These are phyloP conservation scores for Knufia petricola DNA, from an alignment of 2,329 filamentous ascomycete genomes.

Conservation along the genomic window DNA sequence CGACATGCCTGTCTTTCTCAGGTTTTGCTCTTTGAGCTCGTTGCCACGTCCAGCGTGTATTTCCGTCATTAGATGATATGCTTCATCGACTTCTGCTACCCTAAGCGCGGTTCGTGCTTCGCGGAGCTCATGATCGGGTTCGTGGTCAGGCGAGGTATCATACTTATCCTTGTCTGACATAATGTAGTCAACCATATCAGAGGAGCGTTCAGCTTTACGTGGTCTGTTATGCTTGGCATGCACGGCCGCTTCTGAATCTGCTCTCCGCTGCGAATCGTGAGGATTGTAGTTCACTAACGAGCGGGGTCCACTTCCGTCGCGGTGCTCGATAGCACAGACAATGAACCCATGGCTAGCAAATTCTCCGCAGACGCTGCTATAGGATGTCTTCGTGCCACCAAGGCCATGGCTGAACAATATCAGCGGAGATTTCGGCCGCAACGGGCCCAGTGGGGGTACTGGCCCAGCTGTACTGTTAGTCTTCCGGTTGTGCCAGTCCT, in stretches of 20 bases:
- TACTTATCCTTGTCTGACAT: constrained; percentile 48
- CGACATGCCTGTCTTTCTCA: constrained; percentile 48
- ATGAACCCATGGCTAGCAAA: constrained; percentile 58
- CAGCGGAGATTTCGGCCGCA: constrained; percentile 47
- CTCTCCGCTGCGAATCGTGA: constrained; percentile 18
- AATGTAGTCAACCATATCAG: constrained; percentile 39
- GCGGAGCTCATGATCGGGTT: constrained; percentile 51
- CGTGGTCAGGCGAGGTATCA: constrained; percentile 45
- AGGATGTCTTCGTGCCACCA: constrained; percentile 53
- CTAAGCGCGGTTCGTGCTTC: constrained; percentile 54
- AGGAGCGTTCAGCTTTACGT: constrained; percentile 22
- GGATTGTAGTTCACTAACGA: constrained; percentile 50
- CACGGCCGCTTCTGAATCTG: constrained; percentile 27
- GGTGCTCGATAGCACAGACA: constrained; percentile 55
- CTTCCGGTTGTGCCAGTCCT: constrained; percentile 29
- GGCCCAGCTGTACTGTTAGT: constrained; percentile 34
- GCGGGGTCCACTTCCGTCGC: constrained; percentile 54
- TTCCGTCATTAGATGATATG: constrained; percentile 46
- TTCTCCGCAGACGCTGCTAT: constrained; percentile 55
- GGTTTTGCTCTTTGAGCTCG: constrained; percentile 42
- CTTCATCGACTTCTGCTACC: constrained; percentile 56
- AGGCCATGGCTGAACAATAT: constrained; percentile 59
- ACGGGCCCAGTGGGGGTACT: constrained; percentile 29
- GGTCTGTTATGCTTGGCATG: constrained; percentile 7
- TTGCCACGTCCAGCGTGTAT: constrained; percentile 48